These are phyloP conservation scores for Saccharomyces hybrid DNA, from an alignment of 1,139 yeast genomes.

Conservation along the genomic window DNA sequence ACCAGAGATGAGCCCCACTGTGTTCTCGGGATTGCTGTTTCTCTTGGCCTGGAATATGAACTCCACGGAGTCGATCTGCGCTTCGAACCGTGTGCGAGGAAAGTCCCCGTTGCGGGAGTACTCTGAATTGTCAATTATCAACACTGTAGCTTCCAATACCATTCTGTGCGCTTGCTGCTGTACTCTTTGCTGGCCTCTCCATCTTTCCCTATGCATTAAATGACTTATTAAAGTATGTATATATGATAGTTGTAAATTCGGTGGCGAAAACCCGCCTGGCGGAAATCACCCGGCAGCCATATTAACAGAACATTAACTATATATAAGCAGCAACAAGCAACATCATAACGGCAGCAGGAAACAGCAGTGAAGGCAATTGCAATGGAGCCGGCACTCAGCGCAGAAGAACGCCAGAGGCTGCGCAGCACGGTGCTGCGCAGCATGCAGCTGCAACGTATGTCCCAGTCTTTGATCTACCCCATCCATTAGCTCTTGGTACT, in stretches of 20 bases:
- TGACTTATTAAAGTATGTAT: neutral
- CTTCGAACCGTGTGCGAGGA: constrained; percentile 80
- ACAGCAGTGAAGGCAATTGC: neutral
- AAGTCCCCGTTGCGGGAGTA: constrained; percentile 94
- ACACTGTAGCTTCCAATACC: constrained; percentile 96
- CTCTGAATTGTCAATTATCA: constrained; percentile 92
- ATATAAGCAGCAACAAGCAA: neutral
- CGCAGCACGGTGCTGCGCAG: neutral
- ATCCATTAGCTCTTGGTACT: neutral
- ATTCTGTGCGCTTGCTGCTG: constrained; percentile 32
- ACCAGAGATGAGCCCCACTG: constrained; percentile 83
- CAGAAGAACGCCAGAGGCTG: neutral
- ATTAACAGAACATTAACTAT: neutral
- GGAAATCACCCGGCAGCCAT: neutral
- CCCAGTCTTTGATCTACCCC: neutral
- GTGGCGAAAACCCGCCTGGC: constrained; percentile 1
- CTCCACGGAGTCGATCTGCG: constrained; percentile 90
- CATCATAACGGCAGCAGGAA: neutral
- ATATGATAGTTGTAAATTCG: neutral
- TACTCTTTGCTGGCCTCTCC: neutral
- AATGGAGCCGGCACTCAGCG: neutral
- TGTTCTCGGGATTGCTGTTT: constrained; percentile 84
- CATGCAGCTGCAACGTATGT: neutral
- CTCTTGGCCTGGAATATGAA: constrained; percentile 79
- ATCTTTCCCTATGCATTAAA: neutral